Percentiles rank a stretch among this genome's conserved stretches.
phyloP scores from a whole-genome alignment of 768 basidiomycete species.

The Lactarius psammicola region DNA sequence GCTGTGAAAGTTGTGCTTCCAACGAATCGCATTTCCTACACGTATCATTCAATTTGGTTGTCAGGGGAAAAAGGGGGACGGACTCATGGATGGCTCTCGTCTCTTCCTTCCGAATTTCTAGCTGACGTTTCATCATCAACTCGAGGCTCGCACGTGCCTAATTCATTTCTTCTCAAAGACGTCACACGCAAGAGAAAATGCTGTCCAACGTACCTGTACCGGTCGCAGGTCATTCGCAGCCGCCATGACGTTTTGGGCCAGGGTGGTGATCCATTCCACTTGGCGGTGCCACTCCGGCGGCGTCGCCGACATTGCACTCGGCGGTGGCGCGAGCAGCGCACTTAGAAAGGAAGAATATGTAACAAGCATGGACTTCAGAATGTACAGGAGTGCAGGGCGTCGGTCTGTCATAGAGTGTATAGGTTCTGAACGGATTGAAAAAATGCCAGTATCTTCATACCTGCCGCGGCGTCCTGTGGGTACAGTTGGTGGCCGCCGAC shows the following conservation, averaged over 20 bases:
- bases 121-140: constrained; percentile 74
- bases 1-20: constrained; percentile 57
- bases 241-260: constrained; percentile 85
- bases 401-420: constrained; percentile 51
- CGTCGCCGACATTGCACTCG: constrained; percentile 45
- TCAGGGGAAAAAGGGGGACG: constrained; percentile 28
- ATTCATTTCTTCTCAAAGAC: not conserved
- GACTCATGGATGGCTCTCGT: constrained; percentile 68
- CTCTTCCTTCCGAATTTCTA: constrained; percentile 72
- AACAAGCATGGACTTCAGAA: constrained; percentile 75
- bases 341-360: constrained; percentile 74
- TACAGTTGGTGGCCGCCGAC: constrained; percentile 80
- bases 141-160: constrained; percentile 82
- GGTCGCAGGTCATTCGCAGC: constrained; percentile 88
- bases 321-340: constrained; percentile 63
- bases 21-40: constrained; percentile 71
- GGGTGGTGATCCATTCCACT: constrained; percentile 76
- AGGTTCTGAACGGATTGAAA: not conserved
- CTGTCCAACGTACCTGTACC: constrained; percentile 58
- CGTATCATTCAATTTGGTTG: not conserved
- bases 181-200: constrained; percentile 2
- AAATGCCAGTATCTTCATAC: constrained; percentile 39
- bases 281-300: constrained; percentile 72
- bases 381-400: constrained; percentile 65
- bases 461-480: constrained; percentile 65